Evolutionary conservation across 495 filamentous ascomycete genomes (phyloP), one percentile per base, ranked within the genome.

Genomic region (Penicillium daleae): DNA sequence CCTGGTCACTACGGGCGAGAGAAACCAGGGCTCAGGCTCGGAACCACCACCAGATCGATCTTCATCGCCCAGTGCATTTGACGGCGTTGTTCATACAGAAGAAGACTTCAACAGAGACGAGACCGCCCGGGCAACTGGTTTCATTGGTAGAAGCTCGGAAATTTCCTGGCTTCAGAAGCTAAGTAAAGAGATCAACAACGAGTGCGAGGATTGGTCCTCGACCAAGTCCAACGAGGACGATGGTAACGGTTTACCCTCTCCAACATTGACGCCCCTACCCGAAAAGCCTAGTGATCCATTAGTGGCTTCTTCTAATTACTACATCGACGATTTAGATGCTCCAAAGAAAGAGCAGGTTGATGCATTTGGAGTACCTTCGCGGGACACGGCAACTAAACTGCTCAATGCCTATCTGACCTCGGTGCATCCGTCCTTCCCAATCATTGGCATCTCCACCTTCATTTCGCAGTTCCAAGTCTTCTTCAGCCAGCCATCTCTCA

Each of bases 61-160:
- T 9, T 68, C 74, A 31, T 69, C 71, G 9, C 73, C 78, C 22
- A 80, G 79, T 22, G 86, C 84, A 22, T 77, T 77, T 8, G 79
- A 81, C 33, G 78, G 79, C 4, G 58, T 83, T 22, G 88, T 87
- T 60, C 76, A 79, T 24, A 79, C 87, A 17, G 75, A 84, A 21
- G 83, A 88, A 67, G 88, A 90, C 58, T 81, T 83, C 33, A 86
- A 86, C 63, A 77, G 74, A 29, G 83, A 79, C 57, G 79, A 83
- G 35, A 69, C 68, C 15, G 69, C 77, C 10, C 70, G 76, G 9
- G 76, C 78, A 15, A 85, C 80, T 15, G 84, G 86, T 0, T 89
- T 83, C 64, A 76, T 87, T 58, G 87, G 87, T 21, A 86, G 84
- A 59, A 85, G 81, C 50, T 89, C 86, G 0, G 84, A 86, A 56